phyloP scores from a whole-genome alignment of 2,329 filamentous ascomycete genomes.

The Diaporthe batatas region DNA sequence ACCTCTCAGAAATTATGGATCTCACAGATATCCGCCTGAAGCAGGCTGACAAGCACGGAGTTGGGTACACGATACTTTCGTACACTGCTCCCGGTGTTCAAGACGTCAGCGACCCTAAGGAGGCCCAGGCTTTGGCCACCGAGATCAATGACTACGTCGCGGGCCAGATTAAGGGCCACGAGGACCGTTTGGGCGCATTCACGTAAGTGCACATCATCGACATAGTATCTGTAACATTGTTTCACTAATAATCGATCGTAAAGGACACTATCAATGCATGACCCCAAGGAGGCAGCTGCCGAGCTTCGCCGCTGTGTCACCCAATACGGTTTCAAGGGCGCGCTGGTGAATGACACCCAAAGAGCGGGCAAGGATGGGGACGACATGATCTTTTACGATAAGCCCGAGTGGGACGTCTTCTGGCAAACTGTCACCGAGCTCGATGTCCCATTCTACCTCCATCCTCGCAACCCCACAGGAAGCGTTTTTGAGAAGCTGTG shows the following conservation, averaged over 20 bases:
- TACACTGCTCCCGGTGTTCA: constrained; percentile 64
- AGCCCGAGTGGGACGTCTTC: constrained; percentile 71
- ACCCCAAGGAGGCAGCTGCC: constrained; percentile 61
- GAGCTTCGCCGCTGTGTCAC: constrained; percentile 68
- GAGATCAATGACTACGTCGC: constrained; percentile 59
- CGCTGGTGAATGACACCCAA: constrained; percentile 73
- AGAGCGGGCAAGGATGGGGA: constrained; percentile 70
- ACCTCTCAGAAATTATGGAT: constrained; percentile 66
- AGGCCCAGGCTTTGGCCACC: constrained; percentile 57
- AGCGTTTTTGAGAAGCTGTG: constrained; percentile 52
- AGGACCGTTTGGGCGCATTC: constrained; percentile 61
- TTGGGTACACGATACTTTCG: constrained; percentile 50
- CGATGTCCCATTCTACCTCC: constrained; percentile 74
- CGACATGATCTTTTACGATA: constrained; percentile 74
- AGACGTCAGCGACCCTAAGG: constrained; percentile 57
- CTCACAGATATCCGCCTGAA: constrained; percentile 57
- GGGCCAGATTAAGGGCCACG: constrained; percentile 53
- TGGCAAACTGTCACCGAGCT: constrained; percentile 70
- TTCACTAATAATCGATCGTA: background rate
- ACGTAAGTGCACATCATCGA: constrained; percentile 49
- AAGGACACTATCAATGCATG: constrained; percentile 61
- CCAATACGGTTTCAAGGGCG: constrained; percentile 71
- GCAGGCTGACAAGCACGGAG: constrained; percentile 54
- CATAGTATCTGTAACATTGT: background rate
- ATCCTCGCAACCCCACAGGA: constrained; percentile 70